Conservation (phyloP, 2,329 filamentous ascomycete species). For the Ophiostoma montium region DNA sequence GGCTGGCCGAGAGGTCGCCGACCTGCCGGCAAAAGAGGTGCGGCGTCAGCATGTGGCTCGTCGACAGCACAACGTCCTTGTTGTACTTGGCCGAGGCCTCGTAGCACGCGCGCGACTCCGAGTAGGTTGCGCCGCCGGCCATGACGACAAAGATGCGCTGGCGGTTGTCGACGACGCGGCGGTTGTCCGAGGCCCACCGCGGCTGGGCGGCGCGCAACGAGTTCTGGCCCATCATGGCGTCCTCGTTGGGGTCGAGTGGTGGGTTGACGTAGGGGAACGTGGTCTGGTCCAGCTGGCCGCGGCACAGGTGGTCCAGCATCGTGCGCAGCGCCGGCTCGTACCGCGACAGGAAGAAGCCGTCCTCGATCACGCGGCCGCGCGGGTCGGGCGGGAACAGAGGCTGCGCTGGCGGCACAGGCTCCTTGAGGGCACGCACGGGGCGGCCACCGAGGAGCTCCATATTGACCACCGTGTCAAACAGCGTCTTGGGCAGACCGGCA, state of each 20-base stretch:
- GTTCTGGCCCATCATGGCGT: slow-evolving; percentile 44
- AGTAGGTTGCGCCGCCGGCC: slow-evolving; percentile 89
- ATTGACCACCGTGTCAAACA: slow-evolving; percentile 61
- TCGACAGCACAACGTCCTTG: slow-evolving; percentile 76
- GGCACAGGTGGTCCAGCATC: slow-evolving; percentile 64
- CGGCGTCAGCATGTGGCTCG: slow-evolving; percentile 86
- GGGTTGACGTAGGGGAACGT: slow-evolving; percentile 62
- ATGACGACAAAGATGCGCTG: slow-evolving; percentile 90
- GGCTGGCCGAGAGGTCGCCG: slow-evolving; percentile 62
- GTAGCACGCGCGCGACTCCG: slow-evolving; percentile 80
- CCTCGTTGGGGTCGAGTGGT: slow-evolving; percentile 47
- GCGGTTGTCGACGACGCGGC: slow-evolving; percentile 61
- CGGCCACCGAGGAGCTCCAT: slow-evolving; percentile 70
- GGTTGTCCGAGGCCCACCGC: slow-evolving; percentile 80
- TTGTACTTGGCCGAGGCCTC: slow-evolving; percentile 59
- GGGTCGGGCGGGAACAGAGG: slow-evolving; percentile 61
- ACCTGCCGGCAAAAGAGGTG: slow-evolving; percentile 71
- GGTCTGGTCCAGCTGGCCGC: slow-evolving; percentile 50
- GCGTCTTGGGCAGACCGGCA: slow-evolving; percentile 58
- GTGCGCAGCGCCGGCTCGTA: slow-evolving; percentile 71
- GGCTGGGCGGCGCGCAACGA: slow-evolving; percentile 86
- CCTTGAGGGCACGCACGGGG: slow-evolving; percentile 56
- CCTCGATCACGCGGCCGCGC: slow-evolving; percentile 30
- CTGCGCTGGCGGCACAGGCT: slow-evolving; percentile 48
- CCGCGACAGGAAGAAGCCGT: slow-evolving; percentile 76